Percentiles rank a stretch among this genome's conserved stretches.
phyloP scores from a whole-genome alignment of 192 early-diverging fungal genomes.

The Coemansia sp. region DNA sequence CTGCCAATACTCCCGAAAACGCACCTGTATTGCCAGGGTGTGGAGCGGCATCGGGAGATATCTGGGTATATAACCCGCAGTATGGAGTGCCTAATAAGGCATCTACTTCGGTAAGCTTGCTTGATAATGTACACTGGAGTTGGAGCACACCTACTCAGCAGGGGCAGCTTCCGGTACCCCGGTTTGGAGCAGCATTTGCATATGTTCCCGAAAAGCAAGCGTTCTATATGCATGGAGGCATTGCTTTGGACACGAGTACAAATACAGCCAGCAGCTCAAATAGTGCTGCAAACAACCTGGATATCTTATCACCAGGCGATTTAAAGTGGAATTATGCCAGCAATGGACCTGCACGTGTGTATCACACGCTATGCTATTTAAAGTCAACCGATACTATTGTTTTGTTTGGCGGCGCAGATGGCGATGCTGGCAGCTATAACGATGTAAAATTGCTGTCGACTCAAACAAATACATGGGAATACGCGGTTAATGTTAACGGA shows the following conservation, averaged over 20 bases:
- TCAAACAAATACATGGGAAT: slow-evolving; percentile 56
- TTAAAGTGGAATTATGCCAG: slow-evolving; percentile 61
- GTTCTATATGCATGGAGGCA: slow-evolving; percentile 54
- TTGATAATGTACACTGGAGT: slow-evolving; percentile 54
- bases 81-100: slow-evolving; percentile 17
- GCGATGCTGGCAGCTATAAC: slow-evolving; percentile 52
- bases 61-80: slow-evolving; percentile 45
- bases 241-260: slow-evolving; percentile 24
- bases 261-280: slow-evolving; percentile 30
- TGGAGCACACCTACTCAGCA: slow-evolving; percentile 49
- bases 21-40: slow-evolving; percentile 48
- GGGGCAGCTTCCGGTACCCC: slow-evolving; percentile 39
- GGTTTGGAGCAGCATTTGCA: slow-evolving; percentile 43
- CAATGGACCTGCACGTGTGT: slow-evolving; percentile 58
- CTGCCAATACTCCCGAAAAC: slow-evolving; percentile 34
- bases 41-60: slow-evolving; percentile 28
- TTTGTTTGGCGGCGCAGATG: slow-evolving; percentile 65
- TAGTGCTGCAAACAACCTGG: slow-evolving; percentile 46
- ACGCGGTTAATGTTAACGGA: slow-evolving; percentile 40
- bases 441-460: slow-evolving; percentile 56
- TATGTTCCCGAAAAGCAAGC: slow-evolving; percentile 22
- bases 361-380: slow-evolving; percentile 58
- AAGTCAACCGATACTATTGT: slow-evolving; percentile 56
- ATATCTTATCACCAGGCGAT: slow-evolving; percentile 51
- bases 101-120: slow-evolving; percentile 31